Percentiles rank a stretch among this genome's conserved stretches.
Evolutionary conservation across 768 basidiomycete genomes (phyloP).

Genomic region (Lyophyllum atratum): DNA sequence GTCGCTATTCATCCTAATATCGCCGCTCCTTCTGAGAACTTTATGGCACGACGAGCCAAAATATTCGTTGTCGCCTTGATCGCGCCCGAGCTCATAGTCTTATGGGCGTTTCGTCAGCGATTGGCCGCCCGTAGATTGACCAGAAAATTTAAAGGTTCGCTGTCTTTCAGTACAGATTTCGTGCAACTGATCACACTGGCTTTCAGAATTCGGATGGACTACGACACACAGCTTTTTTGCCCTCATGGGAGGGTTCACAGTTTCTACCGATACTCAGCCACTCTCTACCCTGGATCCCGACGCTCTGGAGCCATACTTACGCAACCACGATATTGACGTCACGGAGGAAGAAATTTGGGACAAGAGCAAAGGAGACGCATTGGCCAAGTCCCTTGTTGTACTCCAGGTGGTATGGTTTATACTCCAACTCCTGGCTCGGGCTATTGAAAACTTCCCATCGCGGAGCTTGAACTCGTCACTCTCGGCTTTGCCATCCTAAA

Average conservation of each 20-base stretch:
- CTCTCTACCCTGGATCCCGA: background rate
- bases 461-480: conserved; percentile 32
- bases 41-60: conserved; percentile 2
- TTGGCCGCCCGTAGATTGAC: conserved; percentile 17
- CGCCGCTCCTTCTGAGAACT: conserved; percentile 1
- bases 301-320: too few relatives aligned
- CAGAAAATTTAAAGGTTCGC: background rate
- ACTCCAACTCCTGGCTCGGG: conserved; percentile 27
- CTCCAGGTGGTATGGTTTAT: conserved; percentile 32
- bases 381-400: conserved; percentile 4
- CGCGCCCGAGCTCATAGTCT: conserved; percentile 22
- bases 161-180: background rate
- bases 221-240: conserved; percentile 25
- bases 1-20: conserved; percentile 28
- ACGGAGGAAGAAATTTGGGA: conserved; percentile 24
- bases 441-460: conserved; percentile 20
- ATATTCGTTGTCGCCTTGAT: conserved; percentile 20
- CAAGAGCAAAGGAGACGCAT: conserved; percentile 27
- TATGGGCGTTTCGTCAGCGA: conserved; percentile 23
- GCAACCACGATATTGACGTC: background rate
- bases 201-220: background rate
- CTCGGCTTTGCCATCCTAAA: conserved; percentile 28
- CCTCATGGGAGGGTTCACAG: conserved; percentile 27
- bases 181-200: background rate
- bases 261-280: background rate